Evolutionary conservation across 1,284 basidiomycete genomes (phyloP).

Genomic region (Cryptococcus depauperatus): DNA sequence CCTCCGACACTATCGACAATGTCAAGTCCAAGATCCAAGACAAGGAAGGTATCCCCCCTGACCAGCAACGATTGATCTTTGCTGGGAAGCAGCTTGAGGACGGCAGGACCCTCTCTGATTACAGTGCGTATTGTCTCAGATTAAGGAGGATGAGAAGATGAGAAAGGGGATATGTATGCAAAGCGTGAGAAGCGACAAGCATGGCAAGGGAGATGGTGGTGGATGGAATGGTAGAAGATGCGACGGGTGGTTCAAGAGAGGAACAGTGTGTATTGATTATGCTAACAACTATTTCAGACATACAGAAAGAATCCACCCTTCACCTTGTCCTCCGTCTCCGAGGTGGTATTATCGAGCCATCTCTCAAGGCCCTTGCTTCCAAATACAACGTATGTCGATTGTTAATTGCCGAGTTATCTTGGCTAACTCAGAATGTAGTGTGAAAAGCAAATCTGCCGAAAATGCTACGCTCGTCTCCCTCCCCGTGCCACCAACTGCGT

Average conservation of each 20-base stretch:
- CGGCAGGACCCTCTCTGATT: conserved; percentile 86
- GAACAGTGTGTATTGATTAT: not conserved
- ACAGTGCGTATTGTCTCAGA: conserved; percentile 50
- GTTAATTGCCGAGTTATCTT: not conserved
- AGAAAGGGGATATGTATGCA: not conserved
- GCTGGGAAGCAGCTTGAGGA: conserved; percentile 96
- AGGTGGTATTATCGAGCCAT: conserved; percentile 98
- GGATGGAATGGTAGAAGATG: not conserved
- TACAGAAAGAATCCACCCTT: conserved; percentile 98
- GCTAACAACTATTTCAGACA: conserved; percentile 48
- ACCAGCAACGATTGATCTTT: conserved; percentile 90
- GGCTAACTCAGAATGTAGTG: conserved; percentile 45
- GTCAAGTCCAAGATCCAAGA: conserved; percentile 55
- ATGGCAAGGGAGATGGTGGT: not conserved
- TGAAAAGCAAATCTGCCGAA: conserved; percentile 98
- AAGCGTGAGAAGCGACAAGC: not conserved
- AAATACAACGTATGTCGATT: conserved; percentile 66
- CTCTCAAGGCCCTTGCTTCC: conserved; percentile 88
- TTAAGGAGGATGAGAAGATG: not conserved
- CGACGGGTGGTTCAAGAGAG: not conserved
- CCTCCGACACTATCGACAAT: conserved; percentile 56
- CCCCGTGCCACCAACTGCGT: conserved; percentile 99
- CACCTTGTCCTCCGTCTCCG: conserved; percentile 96
- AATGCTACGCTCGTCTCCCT: conserved; percentile 98
- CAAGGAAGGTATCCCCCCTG: conserved; percentile 71